These are phyloP conservation scores for Blastobotrys terrestris DNA, from an alignment of 805 yeast species.

Conservation along the genomic window DNA sequence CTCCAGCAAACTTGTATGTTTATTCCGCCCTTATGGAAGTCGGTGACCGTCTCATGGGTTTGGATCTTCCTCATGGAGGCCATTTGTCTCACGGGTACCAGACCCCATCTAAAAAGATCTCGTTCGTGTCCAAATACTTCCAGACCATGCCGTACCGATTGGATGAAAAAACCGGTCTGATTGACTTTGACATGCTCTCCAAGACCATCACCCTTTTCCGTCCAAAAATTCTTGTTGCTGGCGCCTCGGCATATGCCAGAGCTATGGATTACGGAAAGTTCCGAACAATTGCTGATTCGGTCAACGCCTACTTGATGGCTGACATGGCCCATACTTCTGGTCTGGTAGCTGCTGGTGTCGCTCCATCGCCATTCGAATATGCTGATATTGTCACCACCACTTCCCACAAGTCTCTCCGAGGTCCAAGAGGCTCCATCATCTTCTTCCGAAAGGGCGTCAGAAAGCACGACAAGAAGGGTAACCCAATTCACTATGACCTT, in stretches of 20 bases:
- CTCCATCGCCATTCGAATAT: slow-evolving; percentile 85
- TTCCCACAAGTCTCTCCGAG: slow-evolving; percentile 95
- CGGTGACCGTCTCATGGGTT: slow-evolving; percentile 93
- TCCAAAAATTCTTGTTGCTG: slow-evolving; percentile 93
- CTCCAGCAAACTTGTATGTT: slow-evolving; percentile 92
- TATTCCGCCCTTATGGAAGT: slow-evolving; percentile 84
- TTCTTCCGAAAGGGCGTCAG: slow-evolving; percentile 94
- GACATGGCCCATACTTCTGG: slow-evolving; percentile 99
- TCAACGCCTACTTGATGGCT: slow-evolving; percentile 85
- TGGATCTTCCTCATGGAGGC: slow-evolving; percentile 97
- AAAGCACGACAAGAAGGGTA: slow-evolving; percentile 73
- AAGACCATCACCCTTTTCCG: slow-evolving; percentile 79
- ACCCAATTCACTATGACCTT: slow-evolving; percentile 76
- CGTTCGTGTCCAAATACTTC: slow-evolving; percentile 88
- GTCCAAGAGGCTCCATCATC: slow-evolving; percentile 98
- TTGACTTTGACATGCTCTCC: slow-evolving; percentile 85
- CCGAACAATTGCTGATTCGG: slow-evolving; percentile 84
- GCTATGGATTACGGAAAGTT: slow-evolving; percentile 84
- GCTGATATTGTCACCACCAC: slow-evolving; percentile 97
- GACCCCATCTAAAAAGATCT: slow-evolving; percentile 81
- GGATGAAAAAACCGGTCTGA: slow-evolving; percentile 77
- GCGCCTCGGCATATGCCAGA: slow-evolving; percentile 94
- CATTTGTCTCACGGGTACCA: slow-evolving; percentile 97
- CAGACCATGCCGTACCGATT: slow-evolving; percentile 97
- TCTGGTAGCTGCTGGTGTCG: slow-evolving; percentile 88